Percentiles rank a stretch among this genome's conserved stretches.
Evolutionary conservation across 768 basidiomycete species (phyloP).

Genomic region (Pisolithus sp.): DNA sequence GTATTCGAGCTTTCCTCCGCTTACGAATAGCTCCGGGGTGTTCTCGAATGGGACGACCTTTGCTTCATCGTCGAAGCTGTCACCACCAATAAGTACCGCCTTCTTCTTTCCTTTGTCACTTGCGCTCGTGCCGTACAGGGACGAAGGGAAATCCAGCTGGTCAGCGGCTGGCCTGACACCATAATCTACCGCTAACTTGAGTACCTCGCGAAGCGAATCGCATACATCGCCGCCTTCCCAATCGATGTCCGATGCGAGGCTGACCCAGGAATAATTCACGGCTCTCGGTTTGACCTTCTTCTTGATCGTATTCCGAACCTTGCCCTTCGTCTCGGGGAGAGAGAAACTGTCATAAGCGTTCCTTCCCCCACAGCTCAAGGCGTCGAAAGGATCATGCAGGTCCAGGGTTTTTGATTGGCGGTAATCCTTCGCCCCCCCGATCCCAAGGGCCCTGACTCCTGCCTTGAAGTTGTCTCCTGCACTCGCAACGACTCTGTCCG

Average conservation of each 20-base stretch:
- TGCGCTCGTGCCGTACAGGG: background rate
- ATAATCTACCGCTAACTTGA: conserved; percentile 32
- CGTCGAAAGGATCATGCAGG: background rate
- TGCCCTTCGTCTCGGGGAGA: conserved; percentile 10
- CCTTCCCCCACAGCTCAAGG: conserved; percentile 16
- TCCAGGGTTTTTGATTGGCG: conserved; percentile 1
- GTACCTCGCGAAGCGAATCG: conserved; percentile 38
- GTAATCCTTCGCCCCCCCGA: conserved; percentile 24
- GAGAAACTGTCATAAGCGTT: background rate
- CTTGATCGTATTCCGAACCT: conserved; percentile 23
- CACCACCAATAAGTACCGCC: conserved; percentile 6
- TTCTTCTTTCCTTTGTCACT: conserved; percentile 26
- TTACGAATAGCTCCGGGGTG: conserved; percentile 26
- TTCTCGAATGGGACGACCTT: conserved; percentile 31
- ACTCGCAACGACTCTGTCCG: conserved; percentile 58
- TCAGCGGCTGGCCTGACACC: conserved; percentile 23
- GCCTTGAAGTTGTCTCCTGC: conserved; percentile 69
- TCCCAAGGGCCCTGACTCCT: conserved; percentile 55
- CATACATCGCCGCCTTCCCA: conserved; percentile 75
- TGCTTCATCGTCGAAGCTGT: conserved; percentile 14
- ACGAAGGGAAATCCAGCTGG: conserved; percentile 15
- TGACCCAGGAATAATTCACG: conserved; percentile 81
- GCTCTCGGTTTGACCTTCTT: conserved; percentile 30
- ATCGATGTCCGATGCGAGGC: conserved; percentile 72
- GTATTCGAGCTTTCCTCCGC: conserved; percentile 22